These are phyloP conservation scores for Ustilago cynodontis DNA, from an alignment of 1,284 basidiomycete genomes.

Conservation along the genomic window DNA sequence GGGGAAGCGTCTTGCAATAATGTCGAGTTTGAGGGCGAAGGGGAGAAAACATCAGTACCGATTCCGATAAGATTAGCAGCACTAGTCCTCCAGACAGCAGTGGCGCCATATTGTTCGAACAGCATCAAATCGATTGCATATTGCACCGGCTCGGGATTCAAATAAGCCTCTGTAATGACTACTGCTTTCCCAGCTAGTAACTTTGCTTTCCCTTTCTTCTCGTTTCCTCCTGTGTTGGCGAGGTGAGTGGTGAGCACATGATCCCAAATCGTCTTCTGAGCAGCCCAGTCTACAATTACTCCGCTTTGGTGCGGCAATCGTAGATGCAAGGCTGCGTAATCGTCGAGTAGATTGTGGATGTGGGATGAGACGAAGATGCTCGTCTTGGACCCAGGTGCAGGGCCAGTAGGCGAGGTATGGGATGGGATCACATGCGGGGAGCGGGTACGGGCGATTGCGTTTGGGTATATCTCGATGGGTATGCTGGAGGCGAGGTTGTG, in stretches of 20 bases:
- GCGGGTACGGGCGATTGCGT: constrained; percentile 57
- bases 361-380: constrained; percentile 47
- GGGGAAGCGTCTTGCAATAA: neutral
- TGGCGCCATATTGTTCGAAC: constrained; percentile 95
- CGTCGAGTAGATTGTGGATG: constrained; percentile 52
- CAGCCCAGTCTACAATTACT: constrained; percentile 64
- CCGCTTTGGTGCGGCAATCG: constrained; percentile 63
- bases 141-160: constrained; percentile 90
- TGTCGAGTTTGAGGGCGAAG: constrained; percentile 13
- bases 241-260: constrained; percentile 47
- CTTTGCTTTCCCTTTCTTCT: constrained; percentile 2
- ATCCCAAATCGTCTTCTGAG: constrained; percentile 66
- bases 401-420: neutral
- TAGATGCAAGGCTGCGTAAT: constrained; percentile 61
- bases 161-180: constrained; percentile 90
- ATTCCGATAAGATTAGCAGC: constrained; percentile 27
- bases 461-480: constrained; percentile 24
- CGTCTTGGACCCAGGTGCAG: constrained; percentile 11
- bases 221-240: neutral
- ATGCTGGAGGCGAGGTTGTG: constrained; percentile 2
- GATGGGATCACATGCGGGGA: constrained; percentile 23
- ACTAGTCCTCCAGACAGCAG: constrained; percentile 77
- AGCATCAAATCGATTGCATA: constrained; percentile 92
- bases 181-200: constrained; percentile 45
- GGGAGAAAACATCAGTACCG: constrained; percentile 15